These are phyloP conservation scores for Microdochium bolleyi DNA, from an alignment of 2,329 filamentous ascomycete genomes.

Conservation along the genomic window DNA sequence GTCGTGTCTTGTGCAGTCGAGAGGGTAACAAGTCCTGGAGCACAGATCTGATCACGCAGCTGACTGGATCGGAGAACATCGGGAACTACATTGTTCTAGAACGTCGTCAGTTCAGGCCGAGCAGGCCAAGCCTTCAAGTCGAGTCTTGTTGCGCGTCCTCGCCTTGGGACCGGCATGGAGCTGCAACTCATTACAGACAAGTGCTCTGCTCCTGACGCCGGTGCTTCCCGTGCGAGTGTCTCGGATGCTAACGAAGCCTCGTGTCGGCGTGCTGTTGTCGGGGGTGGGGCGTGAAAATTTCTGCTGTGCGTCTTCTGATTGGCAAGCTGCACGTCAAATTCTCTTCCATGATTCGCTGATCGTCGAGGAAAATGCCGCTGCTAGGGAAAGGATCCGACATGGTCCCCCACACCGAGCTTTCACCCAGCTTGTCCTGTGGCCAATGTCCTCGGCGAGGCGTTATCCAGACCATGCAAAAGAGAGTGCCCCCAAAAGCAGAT, in stretches of 20 bases:
- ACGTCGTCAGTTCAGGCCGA: too few relatives aligned
- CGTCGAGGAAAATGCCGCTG: background rate
- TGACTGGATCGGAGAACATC: too few relatives aligned
- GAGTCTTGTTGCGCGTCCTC: too few relatives aligned
- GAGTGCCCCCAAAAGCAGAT: background rate
- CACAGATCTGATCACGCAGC: too few relatives aligned
- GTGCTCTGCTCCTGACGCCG: too few relatives aligned
- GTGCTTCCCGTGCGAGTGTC: background rate
- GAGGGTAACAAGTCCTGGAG: too few relatives aligned
- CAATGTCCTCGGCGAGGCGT: background rate
- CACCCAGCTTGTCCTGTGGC: background rate
- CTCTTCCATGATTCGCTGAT: background rate
- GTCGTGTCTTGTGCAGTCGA: too few relatives aligned
- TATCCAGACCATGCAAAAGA: background rate
- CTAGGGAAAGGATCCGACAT: background rate
- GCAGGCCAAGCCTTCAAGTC: too few relatives aligned
- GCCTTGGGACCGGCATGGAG: too few relatives aligned
- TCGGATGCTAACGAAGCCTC: background rate
- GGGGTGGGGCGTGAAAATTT: background rate
- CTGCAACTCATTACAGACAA: too few relatives aligned
- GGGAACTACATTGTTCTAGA: background rate
- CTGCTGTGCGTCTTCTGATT: background rate
- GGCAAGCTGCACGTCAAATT: background rate
- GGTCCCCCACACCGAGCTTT: background rate
- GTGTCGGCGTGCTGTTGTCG: background rate